Evolutionary conservation across 176 grass and related monocot genomes (phyloP).

Genomic region (Cymbopogon citratus): DNA sequence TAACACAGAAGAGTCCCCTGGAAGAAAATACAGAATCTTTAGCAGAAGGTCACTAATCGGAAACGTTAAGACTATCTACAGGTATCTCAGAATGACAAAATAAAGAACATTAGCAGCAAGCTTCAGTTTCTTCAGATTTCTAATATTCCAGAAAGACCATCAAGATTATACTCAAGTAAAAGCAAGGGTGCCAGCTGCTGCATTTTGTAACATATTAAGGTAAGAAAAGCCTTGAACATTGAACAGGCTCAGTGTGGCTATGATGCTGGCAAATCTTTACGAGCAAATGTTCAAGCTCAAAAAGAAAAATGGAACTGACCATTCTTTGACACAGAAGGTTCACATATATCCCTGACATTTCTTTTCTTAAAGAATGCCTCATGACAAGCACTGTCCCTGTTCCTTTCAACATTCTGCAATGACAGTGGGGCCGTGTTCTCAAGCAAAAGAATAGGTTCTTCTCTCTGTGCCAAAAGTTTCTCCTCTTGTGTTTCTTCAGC

Average conservation of each 20-base stretch:
- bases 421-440: not conserved
- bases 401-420: slow-evolving; percentile 14
- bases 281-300: not conserved
- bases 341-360: not conserved
- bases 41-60: not conserved
- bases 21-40: not conserved
- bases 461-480: not conserved
- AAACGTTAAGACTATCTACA: not conserved
- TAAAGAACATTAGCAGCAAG: not conserved
- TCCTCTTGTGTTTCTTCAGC: not conserved
- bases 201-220: not conserved
- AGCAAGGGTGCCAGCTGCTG: not conserved
- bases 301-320: slow-evolving; percentile 4
- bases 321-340: slow-evolving; percentile 25
- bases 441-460: not conserved
- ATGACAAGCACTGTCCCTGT: slow-evolving; percentile 26
- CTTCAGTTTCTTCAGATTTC: not conserved
- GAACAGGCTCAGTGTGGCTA: too few relatives aligned
- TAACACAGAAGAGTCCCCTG: slow-evolving; percentile 15
- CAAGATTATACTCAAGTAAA: not conserved
- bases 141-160: not conserved
- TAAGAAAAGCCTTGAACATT: not conserved
- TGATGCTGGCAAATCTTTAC: not conserved
- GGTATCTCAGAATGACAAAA: not conserved
- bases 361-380: slow-evolving; percentile 19